Evolutionary conservation across 331 rosid genomes (phyloP).

Genomic region (Stylosanthes scabra): DNA sequence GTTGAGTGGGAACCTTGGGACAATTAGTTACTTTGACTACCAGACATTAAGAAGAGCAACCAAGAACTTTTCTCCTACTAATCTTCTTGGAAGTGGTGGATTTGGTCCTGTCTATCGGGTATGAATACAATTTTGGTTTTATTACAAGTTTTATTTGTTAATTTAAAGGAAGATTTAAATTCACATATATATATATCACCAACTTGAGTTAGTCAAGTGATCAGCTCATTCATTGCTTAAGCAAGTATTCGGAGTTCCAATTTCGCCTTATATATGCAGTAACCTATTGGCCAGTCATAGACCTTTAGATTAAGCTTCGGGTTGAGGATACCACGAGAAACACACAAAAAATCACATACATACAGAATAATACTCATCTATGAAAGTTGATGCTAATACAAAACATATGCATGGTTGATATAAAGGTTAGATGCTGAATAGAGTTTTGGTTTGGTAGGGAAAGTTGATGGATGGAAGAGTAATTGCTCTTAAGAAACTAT

Average conservation of each 20-base stretch:
- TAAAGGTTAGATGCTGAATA: slow-evolving; percentile 3
- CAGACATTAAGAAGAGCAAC: slow-evolving; percentile 74
- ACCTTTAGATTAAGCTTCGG: too few relatives aligned
- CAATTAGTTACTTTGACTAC: slow-evolving; percentile 61
- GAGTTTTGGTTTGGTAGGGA: slow-evolving; percentile 51
- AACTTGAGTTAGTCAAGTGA: too few relatives aligned
- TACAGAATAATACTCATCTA: background rate
- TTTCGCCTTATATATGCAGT: too few relatives aligned
- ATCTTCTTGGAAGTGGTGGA: slow-evolving; percentile 89
- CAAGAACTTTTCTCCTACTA: slow-evolving; percentile 49
- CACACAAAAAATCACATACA: too few relatives aligned
- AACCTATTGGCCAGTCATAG: too few relatives aligned
- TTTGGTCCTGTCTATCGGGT: slow-evolving; percentile 91
- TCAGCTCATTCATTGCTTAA: too few relatives aligned
- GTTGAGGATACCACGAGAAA: too few relatives aligned
- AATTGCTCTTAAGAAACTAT: slow-evolving; percentile 72
- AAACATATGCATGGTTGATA: background rate
- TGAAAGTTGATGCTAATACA: slow-evolving; percentile 3
- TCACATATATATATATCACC: too few relatives aligned
- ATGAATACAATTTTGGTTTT: slow-evolving; percentile 14
- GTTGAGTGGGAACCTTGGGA: slow-evolving; percentile 54
- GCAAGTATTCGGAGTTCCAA: too few relatives aligned
- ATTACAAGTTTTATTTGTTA: background rate
- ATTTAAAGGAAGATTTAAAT: background rate
- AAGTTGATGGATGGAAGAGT: slow-evolving; percentile 61